Evolutionary conservation across 805 yeast species (phyloP).

Genomic region (Brettanomyces bruxellensis): DNA sequence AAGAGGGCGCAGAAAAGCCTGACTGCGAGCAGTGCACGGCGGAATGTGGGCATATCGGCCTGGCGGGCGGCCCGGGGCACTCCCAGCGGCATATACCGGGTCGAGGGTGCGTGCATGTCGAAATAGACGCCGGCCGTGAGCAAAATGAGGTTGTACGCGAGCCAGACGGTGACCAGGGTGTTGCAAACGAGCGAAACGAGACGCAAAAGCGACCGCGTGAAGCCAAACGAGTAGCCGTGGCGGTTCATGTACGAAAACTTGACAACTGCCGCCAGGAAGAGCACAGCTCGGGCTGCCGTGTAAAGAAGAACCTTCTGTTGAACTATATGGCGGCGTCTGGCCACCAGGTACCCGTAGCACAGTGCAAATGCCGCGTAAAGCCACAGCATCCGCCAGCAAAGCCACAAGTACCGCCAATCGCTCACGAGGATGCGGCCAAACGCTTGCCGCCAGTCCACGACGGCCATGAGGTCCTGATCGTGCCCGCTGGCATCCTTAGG

Average conservation of each 20-base stretch:
- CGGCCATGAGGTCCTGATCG: slow-evolving; percentile 6
- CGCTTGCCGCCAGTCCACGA: slow-evolving; percentile 25
- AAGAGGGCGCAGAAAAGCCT: too few relatives aligned
- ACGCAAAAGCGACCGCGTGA: slow-evolving; percentile 1
- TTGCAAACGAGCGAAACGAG: slow-evolving; percentile 11
- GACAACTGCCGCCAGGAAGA: slow-evolving; percentile 9
- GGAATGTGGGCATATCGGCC: neutral
- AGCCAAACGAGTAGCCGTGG: slow-evolving; percentile 21
- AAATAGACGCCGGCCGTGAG: slow-evolving; percentile 18
- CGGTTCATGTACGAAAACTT: slow-evolving; percentile 15
- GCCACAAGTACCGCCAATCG: slow-evolving; percentile 20
- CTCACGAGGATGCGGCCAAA: slow-evolving; percentile 21
- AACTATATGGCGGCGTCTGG: slow-evolving; percentile 10
- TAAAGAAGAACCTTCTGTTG: slow-evolving; percentile 21
- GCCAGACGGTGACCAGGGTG: slow-evolving; percentile 23
- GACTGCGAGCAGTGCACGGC: neutral
- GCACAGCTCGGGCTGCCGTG: slow-evolving; percentile 10
- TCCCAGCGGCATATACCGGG: slow-evolving; percentile 6
- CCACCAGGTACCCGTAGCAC: slow-evolving; percentile 10
- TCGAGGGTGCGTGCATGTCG: too few relatives aligned
- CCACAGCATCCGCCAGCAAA: slow-evolving; percentile 13
- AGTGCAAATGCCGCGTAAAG: slow-evolving; percentile 12
- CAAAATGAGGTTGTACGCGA: slow-evolving; percentile 23
- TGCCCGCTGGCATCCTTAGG: neutral
- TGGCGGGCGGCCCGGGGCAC: neutral